Conservation (phyloP, 2,329 filamentous ascomycete species). For the Fusarium pseudonygamai region DNA sequence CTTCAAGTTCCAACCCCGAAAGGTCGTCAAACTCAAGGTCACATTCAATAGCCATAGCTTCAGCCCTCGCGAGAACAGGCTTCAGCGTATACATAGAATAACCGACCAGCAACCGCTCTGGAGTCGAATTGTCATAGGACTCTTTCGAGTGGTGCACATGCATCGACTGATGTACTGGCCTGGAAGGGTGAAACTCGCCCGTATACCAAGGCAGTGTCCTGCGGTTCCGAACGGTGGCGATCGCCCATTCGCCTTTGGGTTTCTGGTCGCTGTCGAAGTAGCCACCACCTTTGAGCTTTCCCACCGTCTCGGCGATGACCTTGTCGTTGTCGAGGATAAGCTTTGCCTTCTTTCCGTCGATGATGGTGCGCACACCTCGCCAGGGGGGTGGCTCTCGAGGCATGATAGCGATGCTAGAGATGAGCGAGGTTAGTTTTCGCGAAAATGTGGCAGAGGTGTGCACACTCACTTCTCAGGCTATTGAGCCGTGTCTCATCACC, state of each 20-base stretch:
- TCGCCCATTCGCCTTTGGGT: background rate
- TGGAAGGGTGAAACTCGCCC: too few relatives aligned
- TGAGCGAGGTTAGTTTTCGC: background rate
- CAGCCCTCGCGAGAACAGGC: too few relatives aligned
- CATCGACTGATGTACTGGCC: too few relatives aligned
- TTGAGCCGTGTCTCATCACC: accelerated
- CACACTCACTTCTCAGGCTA: background rate
- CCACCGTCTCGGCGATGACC: background rate
- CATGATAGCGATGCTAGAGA: background rate
- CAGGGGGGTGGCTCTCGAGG: accelerated
- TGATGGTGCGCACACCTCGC: background rate
- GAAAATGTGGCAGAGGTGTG: accelerated
- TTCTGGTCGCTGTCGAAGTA: background rate
- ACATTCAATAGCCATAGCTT: too few relatives aligned
- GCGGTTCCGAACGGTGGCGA: accelerated
- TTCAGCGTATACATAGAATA: too few relatives aligned
- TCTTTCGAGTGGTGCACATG: too few relatives aligned
- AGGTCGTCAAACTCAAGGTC: too few relatives aligned
- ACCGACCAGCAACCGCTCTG: too few relatives aligned
- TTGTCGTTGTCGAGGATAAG: too few relatives aligned
- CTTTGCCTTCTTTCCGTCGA: accelerated
- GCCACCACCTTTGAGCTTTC: accelerated
- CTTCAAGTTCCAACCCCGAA: too few relatives aligned
- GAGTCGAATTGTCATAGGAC: too few relatives aligned
- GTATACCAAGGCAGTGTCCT: background rate